Evolutionary conservation across 2,329 filamentous ascomycete species (phyloP), one percentile per base, ranked within the genome.

Genomic region (Fusarium sp.): DNA sequence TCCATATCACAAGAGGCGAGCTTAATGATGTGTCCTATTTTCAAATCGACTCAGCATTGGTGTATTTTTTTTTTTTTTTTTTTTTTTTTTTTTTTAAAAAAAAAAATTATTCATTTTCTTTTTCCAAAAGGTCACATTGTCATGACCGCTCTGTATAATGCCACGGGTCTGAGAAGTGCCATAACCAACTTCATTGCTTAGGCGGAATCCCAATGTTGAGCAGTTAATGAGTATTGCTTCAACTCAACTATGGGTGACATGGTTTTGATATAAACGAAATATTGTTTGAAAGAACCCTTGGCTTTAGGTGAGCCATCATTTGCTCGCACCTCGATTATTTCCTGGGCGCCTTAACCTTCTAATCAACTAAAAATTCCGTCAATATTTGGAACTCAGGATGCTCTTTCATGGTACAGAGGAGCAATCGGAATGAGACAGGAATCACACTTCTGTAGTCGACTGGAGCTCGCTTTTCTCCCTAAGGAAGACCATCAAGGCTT

Each of bases 271-370:
- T 25, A 4, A 15, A 3, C 19, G 16, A 8, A 2, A 25, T 15
- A 7, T 10, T 19, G 2, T 2, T 0, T 13, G n/a, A 23, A 32
- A 18, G 2, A 23, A 6, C 6, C 3, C 4, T 19, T 9, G 11
- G 7, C 6, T 33, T 19, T 1, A 7, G 11, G 30, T 8, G 4
- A 25, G 8, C 10, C 3, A 8, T 33, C 1, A 25, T 9, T 2
- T 7, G 6, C 5, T n/a, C 13, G 9, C 25, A 30, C 9, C 12
- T 19, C 30, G 5, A 7, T 5, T 4, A 10, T 2, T 1, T 2
- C 0, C 3, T 13, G 21, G 0, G 3, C 10, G 7, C 28, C 21
- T n/a, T 9, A 3, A 2, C 21, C 6, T 9, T n/a, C 5, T 1
- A 2, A 28, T 3, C 2, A 10, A 1, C n/a, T 5, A 5, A 28